Evolutionary conservation across 2,329 filamentous ascomycete species (phyloP), one percentile per base, ranked within the genome.

Genomic region (Cordyceps militaris): DNA sequence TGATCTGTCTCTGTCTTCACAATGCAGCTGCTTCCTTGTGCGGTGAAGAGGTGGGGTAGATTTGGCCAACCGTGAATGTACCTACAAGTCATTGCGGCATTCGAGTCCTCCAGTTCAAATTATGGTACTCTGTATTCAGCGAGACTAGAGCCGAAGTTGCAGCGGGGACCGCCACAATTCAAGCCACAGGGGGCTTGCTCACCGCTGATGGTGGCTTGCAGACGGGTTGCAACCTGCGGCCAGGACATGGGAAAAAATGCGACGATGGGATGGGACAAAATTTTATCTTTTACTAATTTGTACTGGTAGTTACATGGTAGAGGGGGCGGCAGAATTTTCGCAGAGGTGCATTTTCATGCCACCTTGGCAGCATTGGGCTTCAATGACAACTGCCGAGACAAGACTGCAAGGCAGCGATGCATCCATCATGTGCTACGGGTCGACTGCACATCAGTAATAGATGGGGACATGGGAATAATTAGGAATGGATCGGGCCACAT

Each of bases 181-280:
- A 50, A 50, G 49, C 49, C 49, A 52, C 49, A 52, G 16, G 48
- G 30, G 49, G 49, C 49, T 51, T 52, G 49, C 49, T 52, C 49
- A 52, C 49, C 49, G 49, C 49, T 52, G 49, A 52, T n/a, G 24
- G 49, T 50, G 48, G 48, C 23, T 52, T 30, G 49, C 19, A 51
- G 49, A 7, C 46, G 19, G 34, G 28, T 11, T 55, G 42, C 19
- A 28, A 23, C 36, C 24, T 23, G 30, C n/a, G 28, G 47, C 4
- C 26, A 32, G 7, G 13, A 49, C n/a, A 21, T 2, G 19, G 3
- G 19, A 34, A 34, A 49, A 32, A 34, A 23, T 32, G 30, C 30
- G 30, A 32, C 30, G 30, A 11, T 11, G 30, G 11, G n/a, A n/a
- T n/a, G n/a, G n/a, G n/a, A n/a, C n/a, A n/a, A n/a, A n/a, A n/a